Base-by-base conservation (phyloP, 1,139 yeast species). In the Chernovozyma aurita region DNA sequence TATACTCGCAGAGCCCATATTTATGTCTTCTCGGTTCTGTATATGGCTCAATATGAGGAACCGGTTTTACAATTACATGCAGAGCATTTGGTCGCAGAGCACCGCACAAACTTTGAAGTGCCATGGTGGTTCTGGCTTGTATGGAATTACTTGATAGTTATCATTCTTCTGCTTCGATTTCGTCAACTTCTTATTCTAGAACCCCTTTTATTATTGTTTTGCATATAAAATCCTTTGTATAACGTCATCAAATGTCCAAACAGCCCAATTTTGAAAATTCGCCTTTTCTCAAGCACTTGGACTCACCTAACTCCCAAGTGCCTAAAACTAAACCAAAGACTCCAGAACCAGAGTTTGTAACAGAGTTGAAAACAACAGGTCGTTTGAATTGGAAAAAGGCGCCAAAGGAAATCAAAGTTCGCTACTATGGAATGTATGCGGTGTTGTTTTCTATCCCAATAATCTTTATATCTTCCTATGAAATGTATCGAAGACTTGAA, bases 351-450 rank as follows among this genome's bases (percentile, higher is more conserved):
- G 67, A 61, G 31, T 65, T 65, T 40, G 52, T 63, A 14, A 52
- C 57, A 37, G 67, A 61, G 35, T 47, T 65, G 33, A 58, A 55
- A 6, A 62, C 61, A 34, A 67, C 73, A 0, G 76, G 75, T 5
- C 49, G 53, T 37, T 69, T 72, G 8, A 61, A 70, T 47, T 70
- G 75, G 75, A 65, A 65, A 34, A 64, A 61, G 44, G 75, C 75
- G 0, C 74, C 75, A 2, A 46, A 50, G 35, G 73, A 59, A 30
- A 53, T 69, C 18, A 66, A 59, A 42, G 55, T 52, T 14, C 43
- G 73, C 31, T 69, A 68, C 45, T 55, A 57, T 33, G 75, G 73
- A 6, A 55, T 70, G 12, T 66, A 58, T 43, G 48, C 65, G 51
- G 57, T 70, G 2, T 49, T 70, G 18, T 51, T 67, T 28, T 64